Percentiles rank a stretch among this genome's conserved stretches.
Conservation (phyloP, 305 asterid species). For the Fraxinus paxiana region DNA sequence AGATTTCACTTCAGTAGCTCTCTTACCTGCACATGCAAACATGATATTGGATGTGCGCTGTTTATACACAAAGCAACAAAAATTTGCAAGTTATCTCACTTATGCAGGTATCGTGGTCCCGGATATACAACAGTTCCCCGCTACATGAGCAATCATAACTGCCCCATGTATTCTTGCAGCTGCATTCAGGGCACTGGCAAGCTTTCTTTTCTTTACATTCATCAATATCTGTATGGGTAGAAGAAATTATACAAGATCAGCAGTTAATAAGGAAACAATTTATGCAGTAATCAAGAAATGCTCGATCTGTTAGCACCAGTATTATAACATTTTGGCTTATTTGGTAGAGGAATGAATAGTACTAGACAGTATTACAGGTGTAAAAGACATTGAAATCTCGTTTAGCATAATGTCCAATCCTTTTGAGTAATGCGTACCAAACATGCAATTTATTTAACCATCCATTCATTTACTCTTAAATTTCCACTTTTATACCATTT, state of each 20-base stretch:
- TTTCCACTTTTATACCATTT: background rate
- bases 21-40: conserved; percentile 50
- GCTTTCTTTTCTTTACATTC: conserved; percentile 91
- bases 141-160: conserved; percentile 83
- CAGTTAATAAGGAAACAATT: background rate
- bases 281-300: background rate
- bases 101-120: conserved; percentile 96
- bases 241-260: conserved; percentile 3
- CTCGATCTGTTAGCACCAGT: background rate
- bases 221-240: conserved; percentile 51
- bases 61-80: background rate
- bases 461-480: background rate
- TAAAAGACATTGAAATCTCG: background rate
- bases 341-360: background rate
- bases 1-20: conserved; percentile 45
- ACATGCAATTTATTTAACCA: background rate
- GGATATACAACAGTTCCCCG: conserved; percentile 65
- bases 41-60: background rate
- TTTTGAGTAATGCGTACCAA: background rate
- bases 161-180: conserved; percentile 86
- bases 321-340: background rate
- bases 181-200: conserved; percentile 89
- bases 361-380: background rate
- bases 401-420: background rate
- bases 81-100: conserved; percentile 41